Base-by-base conservation (phyloP, 139 green algal species). In the Tetraselmis striata region DNA sequence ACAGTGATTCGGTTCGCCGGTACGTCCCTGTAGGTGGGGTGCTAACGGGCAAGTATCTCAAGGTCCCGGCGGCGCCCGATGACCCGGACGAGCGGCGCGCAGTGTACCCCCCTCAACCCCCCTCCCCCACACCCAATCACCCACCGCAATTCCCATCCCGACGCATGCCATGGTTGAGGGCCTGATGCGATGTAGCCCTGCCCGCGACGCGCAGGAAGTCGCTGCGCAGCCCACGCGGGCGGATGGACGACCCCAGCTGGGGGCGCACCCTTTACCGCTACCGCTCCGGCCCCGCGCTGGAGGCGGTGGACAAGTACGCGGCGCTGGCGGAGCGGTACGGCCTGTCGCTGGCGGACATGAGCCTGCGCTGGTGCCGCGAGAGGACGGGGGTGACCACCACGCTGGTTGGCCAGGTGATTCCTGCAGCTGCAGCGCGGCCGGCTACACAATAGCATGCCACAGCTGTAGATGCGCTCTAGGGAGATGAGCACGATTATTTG, bases 221-320 rank as follows among this genome's bases (percentile, higher is more conserved):
- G 5, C 11, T 67, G 11, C 45, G 22, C 28, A 59, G 59, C 1
- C 81, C 81, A 1, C 81, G 81, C 81, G 81, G 81, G 22, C 31
- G 82, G 27, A 82, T 85, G 77, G 82, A 85, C 59, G 77, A 82
- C 29, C 80, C 75, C 29, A 32, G 23, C 11, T 85, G 82, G 82
- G 82, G 82, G 23, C 30, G 27, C 59, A 85, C 82, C 2, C 58
- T 85, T 2, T 85, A 85, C 59, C 27, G 82, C 1, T 85, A 85
- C 77, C 28, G 82, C 24, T 78, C 77, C 1, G 59, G 28, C 23
- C 30, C 82, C 1, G 82, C 82, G 58, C 23, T 77, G 27, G 59
- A 59, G 28, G 82, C 82, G 28, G 28, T 30, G n/a, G 11, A 23
- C 0, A 28, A 45, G 77, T 85, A 85, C 77, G 59, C 59, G 0